These are phyloP conservation scores for Eremothecium sinecaudum DNA, from an alignment of 1,139 yeast species.

Conservation along the genomic window DNA sequence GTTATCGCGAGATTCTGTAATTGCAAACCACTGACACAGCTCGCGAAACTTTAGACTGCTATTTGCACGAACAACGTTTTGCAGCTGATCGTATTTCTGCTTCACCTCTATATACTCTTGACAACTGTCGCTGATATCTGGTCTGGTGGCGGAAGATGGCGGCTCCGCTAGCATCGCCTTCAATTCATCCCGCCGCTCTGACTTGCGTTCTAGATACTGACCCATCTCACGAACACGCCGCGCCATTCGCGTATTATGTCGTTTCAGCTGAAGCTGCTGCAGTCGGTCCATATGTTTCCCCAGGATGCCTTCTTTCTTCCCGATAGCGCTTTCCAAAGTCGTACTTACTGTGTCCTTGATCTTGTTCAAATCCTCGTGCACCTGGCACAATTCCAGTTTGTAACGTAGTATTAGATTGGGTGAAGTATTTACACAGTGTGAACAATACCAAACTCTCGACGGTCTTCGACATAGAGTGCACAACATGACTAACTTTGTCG, in stretches of 20 bases:
- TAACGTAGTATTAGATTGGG: constrained; percentile 17
- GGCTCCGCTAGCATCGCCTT: constrained; percentile 1
- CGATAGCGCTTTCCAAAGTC: constrained; percentile 15
- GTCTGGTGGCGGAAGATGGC: neutral
- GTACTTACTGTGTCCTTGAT: constrained; percentile 15
- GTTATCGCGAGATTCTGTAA: constrained; percentile 13
- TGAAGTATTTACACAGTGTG: constrained; percentile 24
- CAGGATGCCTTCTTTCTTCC: constrained; percentile 13
- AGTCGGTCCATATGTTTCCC: constrained; percentile 17
- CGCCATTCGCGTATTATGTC: constrained; percentile 14
- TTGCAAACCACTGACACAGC: constrained; percentile 18
- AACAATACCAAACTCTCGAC: constrained; percentile 18
- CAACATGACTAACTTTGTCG: too few species aligned
- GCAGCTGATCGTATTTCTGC: constrained; percentile 11
- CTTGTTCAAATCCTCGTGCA: constrained; percentile 13
- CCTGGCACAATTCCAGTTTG: constrained; percentile 14
- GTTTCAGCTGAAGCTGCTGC: constrained; percentile 15
- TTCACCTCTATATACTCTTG: constrained; percentile 6
- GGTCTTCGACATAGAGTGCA: constrained; percentile 19
- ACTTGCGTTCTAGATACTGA: constrained; percentile 12
- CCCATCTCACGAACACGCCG: constrained; percentile 12
- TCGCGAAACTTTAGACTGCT: constrained; percentile 10
- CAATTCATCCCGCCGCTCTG: constrained; percentile 8
- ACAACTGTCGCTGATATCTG: constrained; percentile 1
- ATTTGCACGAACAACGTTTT: constrained; percentile 10